Conservation (phyloP, 495 filamentous ascomycete genomes). For the Podospora conica region DNA sequence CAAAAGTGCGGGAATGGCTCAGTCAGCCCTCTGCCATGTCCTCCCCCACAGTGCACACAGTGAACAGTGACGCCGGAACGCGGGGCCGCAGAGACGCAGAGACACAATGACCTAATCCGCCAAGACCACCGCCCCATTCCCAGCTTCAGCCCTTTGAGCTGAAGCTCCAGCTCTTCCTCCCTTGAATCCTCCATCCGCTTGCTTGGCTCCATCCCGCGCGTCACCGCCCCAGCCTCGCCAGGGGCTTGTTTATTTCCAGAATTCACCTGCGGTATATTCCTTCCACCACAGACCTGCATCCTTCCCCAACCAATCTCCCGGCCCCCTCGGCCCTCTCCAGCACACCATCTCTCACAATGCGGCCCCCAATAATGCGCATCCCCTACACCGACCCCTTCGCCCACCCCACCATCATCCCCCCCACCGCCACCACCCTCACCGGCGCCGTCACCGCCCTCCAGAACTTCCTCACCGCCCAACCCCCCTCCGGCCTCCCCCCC, state of each 20-base stretch:
- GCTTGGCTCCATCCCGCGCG: neutral
- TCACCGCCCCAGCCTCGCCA: neutral
- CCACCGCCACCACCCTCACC: slow-evolving; percentile 56
- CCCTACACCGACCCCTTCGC: slow-evolving; percentile 84
- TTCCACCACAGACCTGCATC: neutral
- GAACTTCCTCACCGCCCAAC: slow-evolving; percentile 60
- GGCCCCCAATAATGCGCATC: slow-evolving; percentile 60
- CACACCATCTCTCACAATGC: slow-evolving; percentile 8
- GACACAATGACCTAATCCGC: neutral
- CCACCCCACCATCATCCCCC: slow-evolving; percentile 67
- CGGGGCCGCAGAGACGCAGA: neutral
- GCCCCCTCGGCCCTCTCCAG: neutral
- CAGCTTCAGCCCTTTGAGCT: neutral
- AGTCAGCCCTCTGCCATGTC: neutral
- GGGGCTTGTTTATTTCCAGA: neutral
- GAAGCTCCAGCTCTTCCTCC: neutral
- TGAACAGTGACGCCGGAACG: neutral
- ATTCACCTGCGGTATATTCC: neutral
- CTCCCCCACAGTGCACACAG: neutral
- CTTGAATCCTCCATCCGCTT: neutral
- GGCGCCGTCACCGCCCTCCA: slow-evolving; percentile 73
- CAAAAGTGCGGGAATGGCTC: neutral
- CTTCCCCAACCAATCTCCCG: neutral
- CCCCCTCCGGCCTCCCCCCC: slow-evolving; percentile 41
- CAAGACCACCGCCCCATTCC: neutral